Conservation (phyloP, 495 filamentous ascomycete genomes). For the Tuber microsphaerosporum region DNA sequence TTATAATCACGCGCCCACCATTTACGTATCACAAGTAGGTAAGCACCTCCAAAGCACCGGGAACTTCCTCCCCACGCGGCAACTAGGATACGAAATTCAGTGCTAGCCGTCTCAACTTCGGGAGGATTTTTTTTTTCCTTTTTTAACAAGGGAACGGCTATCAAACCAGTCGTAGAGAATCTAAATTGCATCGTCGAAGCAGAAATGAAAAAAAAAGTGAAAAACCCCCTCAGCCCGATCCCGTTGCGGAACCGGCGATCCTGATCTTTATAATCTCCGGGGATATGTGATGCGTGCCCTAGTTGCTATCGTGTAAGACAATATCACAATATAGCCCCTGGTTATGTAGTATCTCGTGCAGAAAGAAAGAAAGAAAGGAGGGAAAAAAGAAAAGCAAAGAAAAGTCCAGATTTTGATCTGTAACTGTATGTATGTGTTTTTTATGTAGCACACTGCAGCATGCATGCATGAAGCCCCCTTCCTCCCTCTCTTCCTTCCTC, state of each 20-base stretch:
- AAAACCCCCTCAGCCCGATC: conserved; percentile 1
- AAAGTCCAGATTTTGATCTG: not conserved
- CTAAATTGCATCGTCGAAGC: not conserved
- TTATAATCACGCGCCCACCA: not conserved
- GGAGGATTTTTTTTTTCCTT: not conserved
- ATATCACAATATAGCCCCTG: not conserved
- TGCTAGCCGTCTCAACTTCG: not conserved
- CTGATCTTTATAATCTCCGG: not conserved
- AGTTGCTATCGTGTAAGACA: not conserved
- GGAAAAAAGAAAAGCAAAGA: not conserved
- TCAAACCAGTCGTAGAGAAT: not conserved
- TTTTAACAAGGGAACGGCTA: not conserved
- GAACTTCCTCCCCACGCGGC: not conserved
- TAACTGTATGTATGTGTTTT: conserved; percentile 3
- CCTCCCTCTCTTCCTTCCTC: not conserved
- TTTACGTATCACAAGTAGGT: not conserved
- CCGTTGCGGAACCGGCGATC: not conserved
- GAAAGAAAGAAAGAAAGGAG: not conserved
- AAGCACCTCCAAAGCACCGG: not conserved
- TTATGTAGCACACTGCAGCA: not conserved
- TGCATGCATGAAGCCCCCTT: not conserved
- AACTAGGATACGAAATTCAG: not conserved
- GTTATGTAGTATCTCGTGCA: not conserved
- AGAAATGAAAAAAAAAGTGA: not conserved
- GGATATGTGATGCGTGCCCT: not conserved